A percentile compares a stretch with the other conserved stretches of the same genome.
Evolutionary conservation across 768 basidiomycete species (phyloP).

Genomic region (Mycena pura): DNA sequence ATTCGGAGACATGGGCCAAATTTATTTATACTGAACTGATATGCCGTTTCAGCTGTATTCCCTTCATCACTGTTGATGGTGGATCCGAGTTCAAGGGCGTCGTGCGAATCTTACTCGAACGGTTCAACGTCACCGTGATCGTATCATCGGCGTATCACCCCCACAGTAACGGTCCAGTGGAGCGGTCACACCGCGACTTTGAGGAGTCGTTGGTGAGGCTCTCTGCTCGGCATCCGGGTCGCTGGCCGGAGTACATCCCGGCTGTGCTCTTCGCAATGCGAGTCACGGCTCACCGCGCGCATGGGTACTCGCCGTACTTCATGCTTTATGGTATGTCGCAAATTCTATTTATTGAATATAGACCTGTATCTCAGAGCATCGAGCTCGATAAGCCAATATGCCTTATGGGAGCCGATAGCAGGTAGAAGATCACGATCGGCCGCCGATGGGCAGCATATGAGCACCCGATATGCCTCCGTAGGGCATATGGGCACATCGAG

Average conservation of each 20-base stretch:
- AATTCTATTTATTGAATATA: no score
- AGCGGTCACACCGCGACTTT: slow-evolving; percentile 36
- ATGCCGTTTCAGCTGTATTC: slow-evolving; percentile 30
- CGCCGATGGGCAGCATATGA: no score
- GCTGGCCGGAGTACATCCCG: slow-evolving; percentile 36
- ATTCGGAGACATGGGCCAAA: slow-evolving; percentile 23
- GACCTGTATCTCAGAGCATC: no score
- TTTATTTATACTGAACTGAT: slow-evolving; percentile 40
- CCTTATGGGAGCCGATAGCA: no score
- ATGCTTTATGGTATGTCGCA: slow-evolving; percentile 38
- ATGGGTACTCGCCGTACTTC: slow-evolving; percentile 40
- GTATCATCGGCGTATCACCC: slow-evolving; percentile 35
- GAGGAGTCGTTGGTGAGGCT: slow-evolving; percentile 27
- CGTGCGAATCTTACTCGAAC: slow-evolving; percentile 25
- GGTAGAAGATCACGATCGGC: no score
- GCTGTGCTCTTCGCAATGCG: slow-evolving; percentile 35
- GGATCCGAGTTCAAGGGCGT: slow-evolving; percentile 38
- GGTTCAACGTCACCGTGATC: slow-evolving; percentile 33
- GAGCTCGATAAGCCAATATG: no score
- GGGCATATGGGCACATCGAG: no score
- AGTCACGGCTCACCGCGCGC: slow-evolving; percentile 30
- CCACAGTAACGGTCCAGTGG: slow-evolving; percentile 38
- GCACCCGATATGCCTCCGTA: no score
- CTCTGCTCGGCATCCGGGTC: slow-evolving; percentile 18
- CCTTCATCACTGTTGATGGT: slow-evolving; percentile 33